Evolutionary conservation across 768 basidiomycete genomes (phyloP).

Genomic region (Chiua virens): DNA sequence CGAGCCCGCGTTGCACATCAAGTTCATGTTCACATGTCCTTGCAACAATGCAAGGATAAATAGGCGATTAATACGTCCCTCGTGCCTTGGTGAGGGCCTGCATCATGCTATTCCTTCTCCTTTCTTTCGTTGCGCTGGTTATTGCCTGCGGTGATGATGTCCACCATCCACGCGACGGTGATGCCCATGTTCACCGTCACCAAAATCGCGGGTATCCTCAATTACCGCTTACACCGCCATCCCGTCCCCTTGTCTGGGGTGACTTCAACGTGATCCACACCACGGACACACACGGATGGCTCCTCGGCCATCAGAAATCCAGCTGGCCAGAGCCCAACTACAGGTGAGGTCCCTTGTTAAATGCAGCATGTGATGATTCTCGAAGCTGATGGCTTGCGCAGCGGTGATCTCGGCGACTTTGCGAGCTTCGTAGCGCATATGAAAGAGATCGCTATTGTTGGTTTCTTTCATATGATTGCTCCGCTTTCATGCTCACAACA

Average conservation of each 20-base stretch:
- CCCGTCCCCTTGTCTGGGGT: slow-evolving; percentile 73
- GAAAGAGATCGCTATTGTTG: slow-evolving; percentile 67
- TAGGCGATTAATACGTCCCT: neutral
- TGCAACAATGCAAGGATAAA: neutral
- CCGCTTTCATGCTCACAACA: neutral
- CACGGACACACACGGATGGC: slow-evolving; percentile 82
- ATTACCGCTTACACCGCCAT: slow-evolving; percentile 52
- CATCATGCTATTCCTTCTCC: slow-evolving; percentile 15
- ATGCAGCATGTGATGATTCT: neutral
- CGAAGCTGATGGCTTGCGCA: slow-evolving; percentile 9
- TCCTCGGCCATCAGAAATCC: slow-evolving; percentile 80
- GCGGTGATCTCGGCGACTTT: slow-evolving; percentile 75
- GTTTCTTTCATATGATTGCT: slow-evolving; percentile 3
- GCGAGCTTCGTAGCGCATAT: slow-evolving; percentile 83
- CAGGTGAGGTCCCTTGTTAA: slow-evolving; percentile 37
- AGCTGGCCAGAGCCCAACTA: slow-evolving; percentile 78
- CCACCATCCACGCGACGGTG: slow-evolving; percentile 25
- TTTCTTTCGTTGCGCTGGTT: slow-evolving; percentile 18
- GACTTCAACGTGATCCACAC: slow-evolving; percentile 87
- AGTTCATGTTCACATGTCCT: neutral
- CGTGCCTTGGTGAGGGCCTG: neutral
- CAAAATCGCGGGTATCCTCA: slow-evolving; percentile 40
- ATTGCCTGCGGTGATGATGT: slow-evolving; percentile 22
- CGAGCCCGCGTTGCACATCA: no score
- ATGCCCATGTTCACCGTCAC: slow-evolving; percentile 28